A percentile compares a stretch with the other conserved stretches of the same genome.
Evolutionary conservation across 768 basidiomycete genomes (phyloP).

Genomic region (Tulasnella sp.): DNA sequence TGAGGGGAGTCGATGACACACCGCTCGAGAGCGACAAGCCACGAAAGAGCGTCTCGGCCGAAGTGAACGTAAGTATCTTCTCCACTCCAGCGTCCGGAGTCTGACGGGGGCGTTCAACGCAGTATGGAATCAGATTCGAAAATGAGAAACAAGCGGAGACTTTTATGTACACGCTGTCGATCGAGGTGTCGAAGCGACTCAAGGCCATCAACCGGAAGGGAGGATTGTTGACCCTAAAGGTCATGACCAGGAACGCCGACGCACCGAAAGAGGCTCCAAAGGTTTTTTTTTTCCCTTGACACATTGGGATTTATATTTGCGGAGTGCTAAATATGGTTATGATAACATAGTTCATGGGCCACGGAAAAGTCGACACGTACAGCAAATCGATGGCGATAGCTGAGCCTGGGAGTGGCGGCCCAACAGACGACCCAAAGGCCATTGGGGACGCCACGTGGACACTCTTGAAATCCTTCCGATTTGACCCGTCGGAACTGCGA

Average conservation of each 20-base stretch:
- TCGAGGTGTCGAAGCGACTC: slow-evolving; percentile 65
- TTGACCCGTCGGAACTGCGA: slow-evolving; percentile 79
- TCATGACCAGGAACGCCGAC: slow-evolving; percentile 76
- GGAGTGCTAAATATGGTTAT: background rate
- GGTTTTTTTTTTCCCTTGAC: slow-evolving; percentile 31
- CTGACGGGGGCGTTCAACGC: too few relatives aligned
- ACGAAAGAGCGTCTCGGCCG: slow-evolving; percentile 85
- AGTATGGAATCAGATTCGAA: slow-evolving; percentile 94
- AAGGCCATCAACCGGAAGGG: slow-evolving; percentile 60
- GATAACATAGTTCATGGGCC: slow-evolving; percentile 67
- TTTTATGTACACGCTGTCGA: slow-evolving; percentile 67
- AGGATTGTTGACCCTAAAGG: slow-evolving; percentile 67
- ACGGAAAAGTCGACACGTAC: slow-evolving; percentile 74
- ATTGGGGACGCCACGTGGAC: slow-evolving; percentile 73
- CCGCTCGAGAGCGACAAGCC: slow-evolving; percentile 74
- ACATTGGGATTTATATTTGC: background rate
- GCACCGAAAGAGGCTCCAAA: slow-evolving; percentile 89
- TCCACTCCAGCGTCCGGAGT: too few relatives aligned
- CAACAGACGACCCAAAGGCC: slow-evolving; percentile 60
- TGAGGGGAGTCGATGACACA: slow-evolving; percentile 75
- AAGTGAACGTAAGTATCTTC: slow-evolving; percentile 68
- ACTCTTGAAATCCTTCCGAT: slow-evolving; percentile 57
- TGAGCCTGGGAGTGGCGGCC: slow-evolving; percentile 43
- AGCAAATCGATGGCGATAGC: slow-evolving; percentile 59
- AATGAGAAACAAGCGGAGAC: slow-evolving; percentile 67